Conservation (phyloP, 176 grass and related monocot species). For the Carex kokanica region DNA sequence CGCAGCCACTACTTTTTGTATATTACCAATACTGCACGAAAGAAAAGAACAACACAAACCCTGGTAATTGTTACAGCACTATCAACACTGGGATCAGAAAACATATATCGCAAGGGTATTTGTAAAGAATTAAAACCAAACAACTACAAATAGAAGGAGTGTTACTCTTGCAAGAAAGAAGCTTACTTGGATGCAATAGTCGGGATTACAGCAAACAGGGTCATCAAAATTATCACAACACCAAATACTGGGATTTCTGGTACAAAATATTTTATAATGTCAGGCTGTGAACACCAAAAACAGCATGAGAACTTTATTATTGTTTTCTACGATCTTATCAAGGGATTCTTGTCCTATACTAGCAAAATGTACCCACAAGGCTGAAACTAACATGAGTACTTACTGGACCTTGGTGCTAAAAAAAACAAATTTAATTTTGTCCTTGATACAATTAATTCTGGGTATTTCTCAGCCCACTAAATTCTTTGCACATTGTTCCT, state of each 20-base stretch:
- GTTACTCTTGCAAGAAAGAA: slow-evolving; percentile 16
- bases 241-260: slow-evolving; percentile 81
- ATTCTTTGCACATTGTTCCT: not conserved
- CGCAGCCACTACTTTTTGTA: slow-evolving; percentile 65
- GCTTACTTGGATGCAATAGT: slow-evolving; percentile 88
- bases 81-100: not conserved
- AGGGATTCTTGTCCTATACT: not conserved
- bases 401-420: not conserved
- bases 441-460: not conserved
- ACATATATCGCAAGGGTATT: slow-evolving; percentile 13
- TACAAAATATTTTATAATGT: slow-evolving; percentile 32
- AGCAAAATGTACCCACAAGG: not conserved
- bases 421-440: not conserved
- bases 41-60: not conserved
- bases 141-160: slow-evolving; percentile 7
- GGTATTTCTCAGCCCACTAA: not conserved
- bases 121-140: slow-evolving; percentile 1
- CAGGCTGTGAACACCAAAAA: not conserved
- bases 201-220: slow-evolving; percentile 66
- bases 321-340: not conserved
- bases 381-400: not conserved
- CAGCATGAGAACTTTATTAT: not conserved
- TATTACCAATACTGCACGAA: slow-evolving; percentile 65
- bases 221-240: slow-evolving; percentile 74
- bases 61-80: not conserved